Evolutionary conservation across 1,284 basidiomycete genomes (phyloP).

Genomic region (Ustilago sp.): DNA sequence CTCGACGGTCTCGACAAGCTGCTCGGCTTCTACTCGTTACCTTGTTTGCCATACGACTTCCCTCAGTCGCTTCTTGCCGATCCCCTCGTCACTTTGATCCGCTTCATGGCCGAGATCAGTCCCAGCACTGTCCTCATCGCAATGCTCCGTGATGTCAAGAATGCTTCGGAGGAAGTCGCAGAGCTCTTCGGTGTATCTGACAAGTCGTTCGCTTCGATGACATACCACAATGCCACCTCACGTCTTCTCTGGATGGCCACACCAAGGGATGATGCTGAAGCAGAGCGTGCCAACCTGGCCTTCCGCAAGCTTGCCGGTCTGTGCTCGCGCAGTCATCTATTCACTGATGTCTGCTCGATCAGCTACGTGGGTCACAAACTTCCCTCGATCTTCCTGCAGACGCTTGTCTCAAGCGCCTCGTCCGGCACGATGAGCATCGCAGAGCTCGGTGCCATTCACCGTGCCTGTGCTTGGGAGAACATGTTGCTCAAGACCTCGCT

Average conservation of each 20-base stretch:
- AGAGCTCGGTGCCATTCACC: conserved; percentile 84
- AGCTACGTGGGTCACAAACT: conserved; percentile 81
- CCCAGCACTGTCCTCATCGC: conserved; percentile 81
- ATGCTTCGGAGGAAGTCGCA: conserved; percentile 78
- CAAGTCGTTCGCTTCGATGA: conserved; percentile 36
- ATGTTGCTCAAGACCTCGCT: conserved; percentile 76
- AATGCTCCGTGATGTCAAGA: conserved; percentile 79
- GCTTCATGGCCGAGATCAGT: conserved; percentile 87
- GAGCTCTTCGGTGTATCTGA: conserved; percentile 75
- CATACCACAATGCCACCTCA: conserved; percentile 38
- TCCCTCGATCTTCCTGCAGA: conserved; percentile 80
- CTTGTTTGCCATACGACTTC: conserved; percentile 91
- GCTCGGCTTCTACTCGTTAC: conserved; percentile 81
- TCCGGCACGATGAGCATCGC: conserved; percentile 76
- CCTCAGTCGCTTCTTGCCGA: conserved; percentile 83
- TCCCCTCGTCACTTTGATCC: conserved; percentile 86
- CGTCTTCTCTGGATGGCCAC: conserved; percentile 45
- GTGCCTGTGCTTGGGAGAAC: conserved; percentile 87
- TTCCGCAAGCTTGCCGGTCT: conserved; percentile 84
- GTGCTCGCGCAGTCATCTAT: conserved; percentile 82
- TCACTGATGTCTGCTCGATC: conserved; percentile 91
- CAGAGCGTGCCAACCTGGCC: conserved; percentile 74
- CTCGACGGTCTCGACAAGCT: conserved; percentile 82
- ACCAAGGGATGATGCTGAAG: conserved; percentile 66
- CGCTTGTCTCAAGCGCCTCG: conserved; percentile 31